A percentile compares a stretch with the other conserved stretches of the same genome.
These are phyloP conservation scores for Zygoascus meyerae DNA, from an alignment of 1,139 yeast genomes.

Conservation along the genomic window DNA sequence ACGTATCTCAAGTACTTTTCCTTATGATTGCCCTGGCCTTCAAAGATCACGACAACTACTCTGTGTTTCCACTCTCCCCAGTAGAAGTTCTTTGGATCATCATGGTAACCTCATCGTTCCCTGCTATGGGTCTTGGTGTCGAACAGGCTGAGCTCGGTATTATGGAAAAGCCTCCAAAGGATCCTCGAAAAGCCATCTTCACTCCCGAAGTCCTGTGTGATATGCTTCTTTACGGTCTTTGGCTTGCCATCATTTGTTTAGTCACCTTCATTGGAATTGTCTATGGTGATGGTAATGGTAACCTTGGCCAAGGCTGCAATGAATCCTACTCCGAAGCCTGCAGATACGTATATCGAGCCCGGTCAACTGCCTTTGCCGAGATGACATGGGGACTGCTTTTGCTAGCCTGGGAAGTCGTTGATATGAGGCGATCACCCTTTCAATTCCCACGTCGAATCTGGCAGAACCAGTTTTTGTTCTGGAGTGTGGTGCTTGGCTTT, in stretches of 20 bases:
- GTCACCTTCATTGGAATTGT: slow-evolving; percentile 60
- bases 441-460: slow-evolving; percentile 42
- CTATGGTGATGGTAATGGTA: slow-evolving; percentile 56
- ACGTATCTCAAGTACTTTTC: slow-evolving; percentile 71
- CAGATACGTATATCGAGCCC: slow-evolving; percentile 63
- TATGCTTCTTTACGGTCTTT: slow-evolving; percentile 66
- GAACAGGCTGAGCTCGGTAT: slow-evolving; percentile 63
- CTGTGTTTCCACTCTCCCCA: slow-evolving; percentile 74
- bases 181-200: slow-evolving; percentile 53
- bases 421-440: slow-evolving; percentile 67
- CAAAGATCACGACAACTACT: slow-evolving; percentile 50
- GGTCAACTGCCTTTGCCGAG: slow-evolving; percentile 75
- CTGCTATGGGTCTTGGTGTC: slow-evolving; percentile 82
- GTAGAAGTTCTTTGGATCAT: slow-evolving; percentile 78
- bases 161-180: slow-evolving; percentile 59
- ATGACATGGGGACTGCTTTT: slow-evolving; percentile 90
- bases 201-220: slow-evolving; percentile 68
- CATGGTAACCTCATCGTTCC: slow-evolving; percentile 74
- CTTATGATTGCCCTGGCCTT: slow-evolving; percentile 69
- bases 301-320: slow-evolving; percentile 66
- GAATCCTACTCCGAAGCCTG: slow-evolving; percentile 44
- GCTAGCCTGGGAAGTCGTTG: slow-evolving; percentile 87
- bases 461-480: slow-evolving; percentile 72
- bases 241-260: slow-evolving; percentile 71
- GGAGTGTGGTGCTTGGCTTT: slow-evolving; percentile 75